Percentiles rank a stretch among this genome's conserved stretches.
Conservation (phyloP, 208 protist species). For the Crithidia thermophila region DNA sequence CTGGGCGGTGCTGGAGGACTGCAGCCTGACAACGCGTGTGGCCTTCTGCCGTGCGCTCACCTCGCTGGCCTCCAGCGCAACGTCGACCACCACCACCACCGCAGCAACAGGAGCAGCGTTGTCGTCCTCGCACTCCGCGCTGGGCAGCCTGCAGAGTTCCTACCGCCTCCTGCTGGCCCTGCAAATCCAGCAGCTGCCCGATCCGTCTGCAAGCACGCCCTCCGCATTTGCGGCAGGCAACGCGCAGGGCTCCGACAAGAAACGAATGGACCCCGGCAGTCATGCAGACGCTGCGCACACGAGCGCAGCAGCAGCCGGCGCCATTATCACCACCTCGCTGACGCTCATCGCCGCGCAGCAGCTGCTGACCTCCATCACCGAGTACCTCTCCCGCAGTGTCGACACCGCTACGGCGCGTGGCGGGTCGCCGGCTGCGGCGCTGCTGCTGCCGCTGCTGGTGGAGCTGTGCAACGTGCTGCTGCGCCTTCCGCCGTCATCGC, state of each 20-base stretch:
- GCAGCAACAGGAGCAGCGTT: neutral
- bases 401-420: neutral
- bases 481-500: constrained; percentile 6
- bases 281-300: neutral
- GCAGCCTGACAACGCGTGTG: constrained; percentile 22
- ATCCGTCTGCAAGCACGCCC: neutral
- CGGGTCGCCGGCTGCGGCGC: constrained; percentile 41
- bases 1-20: constrained; percentile 22
- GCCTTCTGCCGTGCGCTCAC: constrained; percentile 28
- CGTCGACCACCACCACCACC: neutral
- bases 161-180: constrained; percentile 64
- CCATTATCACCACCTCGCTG: neutral
- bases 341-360: constrained; percentile 27
- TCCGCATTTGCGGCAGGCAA: neutral
- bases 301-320: neutral
- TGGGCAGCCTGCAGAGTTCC: constrained; percentile 36
- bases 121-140: constrained; percentile 2
- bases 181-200: constrained; percentile 25
- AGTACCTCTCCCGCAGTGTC: constrained; percentile 16
- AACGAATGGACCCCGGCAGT: neutral
- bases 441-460: constrained; percentile 61
- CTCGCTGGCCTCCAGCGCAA: constrained; percentile 8
- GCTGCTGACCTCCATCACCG: constrained; percentile 18
- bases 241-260: neutral
- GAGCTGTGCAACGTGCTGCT: constrained; percentile 54